phyloP scores from a whole-genome alignment of 768 basidiomycete species.

The Pisolithus tinctorius region DNA sequence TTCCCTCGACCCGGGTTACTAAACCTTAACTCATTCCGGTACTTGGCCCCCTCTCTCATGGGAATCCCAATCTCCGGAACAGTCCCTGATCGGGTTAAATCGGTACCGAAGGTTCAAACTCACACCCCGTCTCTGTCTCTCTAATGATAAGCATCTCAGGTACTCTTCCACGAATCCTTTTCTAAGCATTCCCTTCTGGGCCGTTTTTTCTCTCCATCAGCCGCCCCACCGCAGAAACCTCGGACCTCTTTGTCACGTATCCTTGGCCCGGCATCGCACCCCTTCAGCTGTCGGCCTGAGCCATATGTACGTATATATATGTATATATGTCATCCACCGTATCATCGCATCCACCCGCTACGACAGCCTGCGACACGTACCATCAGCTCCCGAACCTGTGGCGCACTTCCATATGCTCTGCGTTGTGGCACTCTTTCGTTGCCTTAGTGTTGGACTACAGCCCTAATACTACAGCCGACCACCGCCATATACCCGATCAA shows the following conservation, averaged over 20 bases:
- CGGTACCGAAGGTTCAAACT: conserved; percentile 4
- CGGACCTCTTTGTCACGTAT: neutral
- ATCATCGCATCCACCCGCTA: neutral
- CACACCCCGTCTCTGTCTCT: neutral
- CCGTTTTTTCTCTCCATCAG: neutral
- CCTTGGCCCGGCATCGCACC: neutral
- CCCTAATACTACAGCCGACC: too few species aligned
- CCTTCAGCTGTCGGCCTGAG: neutral
- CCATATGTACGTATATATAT: neutral
- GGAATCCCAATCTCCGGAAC: neutral
- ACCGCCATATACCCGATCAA: too few species aligned
- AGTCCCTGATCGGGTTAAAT: neutral
- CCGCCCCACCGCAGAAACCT: neutral
- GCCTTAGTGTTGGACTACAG: too few species aligned
- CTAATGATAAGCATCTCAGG: neutral
- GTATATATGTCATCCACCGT: neutral
- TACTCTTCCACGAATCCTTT: neutral
- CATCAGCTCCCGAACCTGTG: too few species aligned
- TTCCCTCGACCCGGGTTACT: conserved; percentile 8
- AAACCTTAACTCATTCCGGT: conserved; percentile 10
- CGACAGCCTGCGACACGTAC: neutral
- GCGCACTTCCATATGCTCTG: too few species aligned
- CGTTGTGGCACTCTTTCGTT: too few species aligned
- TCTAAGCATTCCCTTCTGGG: conserved; percentile 1
- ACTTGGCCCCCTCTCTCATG: neutral